These are phyloP conservation scores for Paracorniculantispora psalliotae DNA, from an alignment of 2,329 filamentous ascomycete species.

Conservation along the genomic window DNA sequence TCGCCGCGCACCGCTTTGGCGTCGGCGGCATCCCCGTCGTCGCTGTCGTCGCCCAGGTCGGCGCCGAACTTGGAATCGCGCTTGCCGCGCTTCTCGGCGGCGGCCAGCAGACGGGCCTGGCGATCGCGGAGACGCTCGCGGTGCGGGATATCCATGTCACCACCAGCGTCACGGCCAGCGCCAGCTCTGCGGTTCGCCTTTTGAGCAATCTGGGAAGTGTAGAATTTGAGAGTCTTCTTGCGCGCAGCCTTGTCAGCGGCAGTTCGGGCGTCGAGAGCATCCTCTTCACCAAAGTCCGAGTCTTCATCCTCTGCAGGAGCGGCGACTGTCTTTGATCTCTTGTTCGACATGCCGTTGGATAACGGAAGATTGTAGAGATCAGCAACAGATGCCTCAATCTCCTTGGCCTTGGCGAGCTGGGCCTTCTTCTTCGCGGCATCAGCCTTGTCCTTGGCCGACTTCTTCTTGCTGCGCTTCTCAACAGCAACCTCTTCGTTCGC, in stretches of 20 bases:
- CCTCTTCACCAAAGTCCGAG: constrained; percentile 93
- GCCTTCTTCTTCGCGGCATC: constrained; percentile 35
- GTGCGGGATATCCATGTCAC: constrained; percentile 79
- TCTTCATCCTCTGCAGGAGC: constrained; percentile 53
- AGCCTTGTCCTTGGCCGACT: constrained; percentile 31
- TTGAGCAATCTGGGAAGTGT: constrained; percentile 95
- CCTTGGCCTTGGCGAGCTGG: constrained; percentile 46
- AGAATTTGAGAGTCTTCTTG: constrained; percentile 93
- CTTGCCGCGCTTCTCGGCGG: constrained; percentile 78
- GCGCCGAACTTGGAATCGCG: constrained; percentile 58
- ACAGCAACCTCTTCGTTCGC: not conserved
- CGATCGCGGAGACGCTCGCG: constrained; percentile 83
- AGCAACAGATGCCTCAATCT: constrained; percentile 65
- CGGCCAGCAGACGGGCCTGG: constrained; percentile 78
- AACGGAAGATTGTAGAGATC: constrained; percentile 61
- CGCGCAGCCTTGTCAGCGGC: constrained; percentile 82
- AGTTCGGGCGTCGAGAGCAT: constrained; percentile 68
- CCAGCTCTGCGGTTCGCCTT: constrained; percentile 81
- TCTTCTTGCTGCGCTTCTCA: constrained; percentile 27
- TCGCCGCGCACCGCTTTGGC: constrained; percentile 50
- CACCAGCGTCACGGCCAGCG: constrained; percentile 68
- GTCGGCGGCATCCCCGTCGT: constrained; percentile 57
- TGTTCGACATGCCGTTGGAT: constrained; percentile 39
- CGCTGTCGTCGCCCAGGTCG: constrained; percentile 63
- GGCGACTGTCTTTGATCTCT: constrained; percentile 17